Evolutionary conservation across 2,329 filamentous ascomycete genomes (phyloP), one percentile per base, ranked within the genome.

Genomic region (Phialemonium atrogriseum): DNA sequence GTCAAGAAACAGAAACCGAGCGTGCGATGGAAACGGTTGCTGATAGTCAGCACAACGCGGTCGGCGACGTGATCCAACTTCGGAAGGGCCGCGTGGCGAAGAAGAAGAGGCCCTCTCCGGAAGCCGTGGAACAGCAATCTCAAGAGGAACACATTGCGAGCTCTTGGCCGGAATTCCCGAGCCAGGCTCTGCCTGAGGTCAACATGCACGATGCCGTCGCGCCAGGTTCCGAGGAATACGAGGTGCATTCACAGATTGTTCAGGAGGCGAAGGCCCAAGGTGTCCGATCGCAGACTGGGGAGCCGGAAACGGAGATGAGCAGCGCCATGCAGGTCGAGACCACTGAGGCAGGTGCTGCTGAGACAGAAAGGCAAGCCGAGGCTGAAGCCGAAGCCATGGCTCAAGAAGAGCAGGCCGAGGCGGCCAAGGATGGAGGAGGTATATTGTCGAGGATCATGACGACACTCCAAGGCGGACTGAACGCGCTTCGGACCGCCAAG

Each of bases 401-500:
- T 24, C 22, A 7, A 29, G 24, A 26, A 23, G 21, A 9, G 26
- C 12, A 28, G 16, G 11, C 14, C 14, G 26, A 19, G 10, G 16
- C 16, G 6, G 10, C 16, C 11, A 12, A 7, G 10, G 20, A 7
- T n/a, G 13, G 10, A 16, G 9, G 5, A 4, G 11, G 20, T 11
- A 60, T 16, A 52, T 63, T 40, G 47, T 52, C 59, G 38, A 60
- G 56, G 42, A 76, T 83, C 37, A 61, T 77, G 38, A 54, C 54
- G 37, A 61, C 67, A 22, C 64, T 81, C 25, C 65, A 59, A 39
- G 60, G 58, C 13, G 62, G 81, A 1, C 54, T 91, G 15, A 62
- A 66, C 13, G 68, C 76, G 40, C 62, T 87, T 36, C 70, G 68
- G 33, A 60, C 58, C 17, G 64, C 77, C 14, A 63, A 70, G 11